These are phyloP conservation scores for Corylus heterophylla DNA, from an alignment of 306 rosid species.

Conservation along the genomic window DNA sequence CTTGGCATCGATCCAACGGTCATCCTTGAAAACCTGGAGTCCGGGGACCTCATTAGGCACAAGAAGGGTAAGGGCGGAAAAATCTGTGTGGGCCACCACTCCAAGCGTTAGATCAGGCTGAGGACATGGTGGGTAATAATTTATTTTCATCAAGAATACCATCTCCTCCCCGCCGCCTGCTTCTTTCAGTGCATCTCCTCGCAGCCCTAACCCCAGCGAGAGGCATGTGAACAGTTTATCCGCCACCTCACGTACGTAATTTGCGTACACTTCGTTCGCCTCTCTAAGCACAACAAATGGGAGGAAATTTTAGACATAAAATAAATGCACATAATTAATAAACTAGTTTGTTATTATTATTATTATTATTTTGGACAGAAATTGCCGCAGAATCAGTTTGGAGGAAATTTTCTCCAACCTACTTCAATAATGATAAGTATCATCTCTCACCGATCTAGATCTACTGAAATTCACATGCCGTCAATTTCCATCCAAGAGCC, in stretches of 20 bases:
- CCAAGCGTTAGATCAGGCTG: constrained; percentile 34
- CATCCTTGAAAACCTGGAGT: constrained; percentile 38
- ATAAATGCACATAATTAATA: too few relatives aligned
- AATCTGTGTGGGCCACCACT: constrained; percentile 28
- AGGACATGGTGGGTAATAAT: constrained; percentile 55
- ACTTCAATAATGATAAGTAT: too few relatives aligned
- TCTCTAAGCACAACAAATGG: constrained; percentile 11
- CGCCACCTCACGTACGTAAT: constrained; percentile 30
- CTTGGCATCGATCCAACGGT: constrained; percentile 29
- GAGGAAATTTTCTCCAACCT: too few relatives aligned
- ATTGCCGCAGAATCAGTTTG: too few relatives aligned
- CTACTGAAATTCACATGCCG: too few relatives aligned
- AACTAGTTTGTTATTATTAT: too few relatives aligned
- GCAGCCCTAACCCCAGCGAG: constrained; percentile 41
- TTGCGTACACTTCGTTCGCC: constrained; percentile 37
- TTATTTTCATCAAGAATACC: constrained; percentile 35
- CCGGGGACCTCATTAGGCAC: constrained; percentile 38
- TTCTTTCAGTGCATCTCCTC: constrained; percentile 31
- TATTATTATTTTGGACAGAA: too few relatives aligned
- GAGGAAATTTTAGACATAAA: too few relatives aligned
- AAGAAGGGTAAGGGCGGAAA: constrained; percentile 16
- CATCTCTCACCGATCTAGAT: too few relatives aligned
- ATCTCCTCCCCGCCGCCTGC: constrained; percentile 41
- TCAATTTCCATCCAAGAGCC: too few relatives aligned
- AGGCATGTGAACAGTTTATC: constrained; percentile 29